phyloP scores from a whole-genome alignment of 2,329 filamentous ascomycete genomes.

The Ophiosphaerella narmari region DNA sequence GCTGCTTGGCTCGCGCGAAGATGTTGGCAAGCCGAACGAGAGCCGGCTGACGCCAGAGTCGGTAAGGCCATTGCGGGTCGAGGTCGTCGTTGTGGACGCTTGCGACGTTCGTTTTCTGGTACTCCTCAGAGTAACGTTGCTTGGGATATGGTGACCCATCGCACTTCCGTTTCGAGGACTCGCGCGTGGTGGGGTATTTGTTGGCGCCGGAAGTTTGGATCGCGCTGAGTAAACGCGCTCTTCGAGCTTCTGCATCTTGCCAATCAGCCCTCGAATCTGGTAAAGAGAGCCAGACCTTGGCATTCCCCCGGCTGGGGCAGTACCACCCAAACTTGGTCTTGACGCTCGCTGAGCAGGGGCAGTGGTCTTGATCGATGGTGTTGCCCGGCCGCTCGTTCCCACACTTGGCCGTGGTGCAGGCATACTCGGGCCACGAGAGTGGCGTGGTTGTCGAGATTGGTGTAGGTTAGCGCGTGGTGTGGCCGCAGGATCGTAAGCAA shows the following conservation, averaged over 20 bases:
- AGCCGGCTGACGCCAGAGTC: slow-evolving; percentile 50
- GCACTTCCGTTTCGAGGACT: slow-evolving; percentile 70
- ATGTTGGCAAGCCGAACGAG: slow-evolving; percentile 54
- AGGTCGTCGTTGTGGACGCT: slow-evolving; percentile 46
- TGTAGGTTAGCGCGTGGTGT: slow-evolving; percentile 60
- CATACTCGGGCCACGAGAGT: slow-evolving; percentile 64
- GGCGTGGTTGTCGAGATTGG: slow-evolving; percentile 50
- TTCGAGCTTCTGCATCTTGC: slow-evolving; percentile 96
- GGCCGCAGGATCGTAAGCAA: slow-evolving; percentile 56
- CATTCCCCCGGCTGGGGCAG: slow-evolving; percentile 57
- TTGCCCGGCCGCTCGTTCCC: slow-evolving; percentile 46
- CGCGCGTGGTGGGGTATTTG: slow-evolving; percentile 74
- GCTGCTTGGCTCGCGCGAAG: slow-evolving; percentile 30
- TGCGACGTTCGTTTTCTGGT: slow-evolving; percentile 69
- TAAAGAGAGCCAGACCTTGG: slow-evolving; percentile 75
- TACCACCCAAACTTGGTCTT: slow-evolving; percentile 49
- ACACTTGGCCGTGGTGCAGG: slow-evolving; percentile 47
- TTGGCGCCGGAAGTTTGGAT: slow-evolving; percentile 86
- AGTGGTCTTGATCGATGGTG: slow-evolving; percentile 49
- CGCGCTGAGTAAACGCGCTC: slow-evolving; percentile 88
- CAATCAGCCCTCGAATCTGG: slow-evolving; percentile 91
- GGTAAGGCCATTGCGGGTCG: slow-evolving; percentile 30
- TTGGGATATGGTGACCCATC: slow-evolving; percentile 54
- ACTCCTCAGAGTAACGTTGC: slow-evolving; percentile 66
- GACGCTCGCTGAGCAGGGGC: slow-evolving; percentile 42